A percentile compares a stretch with the other conserved stretches of the same genome.
These are phyloP conservation scores for Triangularia setosa DNA, from an alignment of 2,329 filamentous ascomycete genomes.

Conservation along the genomic window DNA sequence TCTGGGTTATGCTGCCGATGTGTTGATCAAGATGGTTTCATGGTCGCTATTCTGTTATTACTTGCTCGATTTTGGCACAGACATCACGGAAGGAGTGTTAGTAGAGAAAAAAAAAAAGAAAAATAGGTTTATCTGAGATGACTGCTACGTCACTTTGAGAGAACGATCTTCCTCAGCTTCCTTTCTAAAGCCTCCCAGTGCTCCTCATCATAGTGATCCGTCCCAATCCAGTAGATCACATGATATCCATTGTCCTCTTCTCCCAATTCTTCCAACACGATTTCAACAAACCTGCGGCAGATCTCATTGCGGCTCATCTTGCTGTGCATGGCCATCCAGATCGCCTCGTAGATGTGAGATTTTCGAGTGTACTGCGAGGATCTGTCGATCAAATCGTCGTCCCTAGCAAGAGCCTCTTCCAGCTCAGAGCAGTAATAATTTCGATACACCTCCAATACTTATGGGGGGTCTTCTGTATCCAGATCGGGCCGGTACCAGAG, in stretches of 20 bases:
- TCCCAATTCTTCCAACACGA: neutral
- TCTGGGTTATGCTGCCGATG: too few relatives aligned
- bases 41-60: too few relatives aligned
- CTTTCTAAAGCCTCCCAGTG: neutral
- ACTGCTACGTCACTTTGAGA: too few relatives aligned
- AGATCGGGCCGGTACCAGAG: constrained; percentile 25
- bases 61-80: too few relatives aligned
- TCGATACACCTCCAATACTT: constrained; percentile 5
- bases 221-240: neutral
- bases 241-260: too few relatives aligned
- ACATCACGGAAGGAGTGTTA: too few relatives aligned
- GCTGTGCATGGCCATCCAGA: constrained; percentile 9
- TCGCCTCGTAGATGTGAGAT: constrained; percentile 11
- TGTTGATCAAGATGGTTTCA: too few relatives aligned
- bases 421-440: constrained; percentile 3
- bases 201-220: neutral
- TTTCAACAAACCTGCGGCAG: constrained; percentile 8
- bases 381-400: constrained; percentile 3
- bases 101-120: too few relatives aligned
- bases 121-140: too few relatives aligned
- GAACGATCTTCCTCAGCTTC: too few relatives aligned
- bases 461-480: neutral
- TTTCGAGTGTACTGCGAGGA: neutral
- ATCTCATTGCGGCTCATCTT: constrained; percentile 1
- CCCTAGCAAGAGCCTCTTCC: constrained; percentile 1